Conservation (phyloP, 164 flowering plant species). For the Tetrastigma voinierianum region DNA sequence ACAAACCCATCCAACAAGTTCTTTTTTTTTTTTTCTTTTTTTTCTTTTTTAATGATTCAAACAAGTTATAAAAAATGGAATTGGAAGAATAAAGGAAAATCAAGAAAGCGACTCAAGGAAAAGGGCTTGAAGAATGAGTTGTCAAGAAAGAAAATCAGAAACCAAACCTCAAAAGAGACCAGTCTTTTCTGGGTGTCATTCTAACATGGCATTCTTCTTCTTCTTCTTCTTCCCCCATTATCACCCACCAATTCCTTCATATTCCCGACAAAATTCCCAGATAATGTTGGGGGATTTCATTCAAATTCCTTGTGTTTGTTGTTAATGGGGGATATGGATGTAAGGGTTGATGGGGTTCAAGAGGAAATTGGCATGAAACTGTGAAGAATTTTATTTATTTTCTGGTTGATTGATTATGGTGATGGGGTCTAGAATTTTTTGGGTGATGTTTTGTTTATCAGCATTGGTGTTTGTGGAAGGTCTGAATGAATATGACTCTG, state of each 20-base stretch:
- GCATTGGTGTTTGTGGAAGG: slow-evolving; percentile 2
- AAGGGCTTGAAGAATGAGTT: too few species aligned
- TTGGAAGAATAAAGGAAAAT: too few species aligned
- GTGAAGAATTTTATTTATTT: slow-evolving; percentile 14
- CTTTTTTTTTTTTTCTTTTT: too few species aligned
- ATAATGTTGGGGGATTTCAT: neutral
- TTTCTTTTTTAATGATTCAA: too few species aligned
- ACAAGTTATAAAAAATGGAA: too few species aligned
- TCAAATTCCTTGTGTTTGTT: neutral
- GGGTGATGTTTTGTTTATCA: slow-evolving; percentile 1
- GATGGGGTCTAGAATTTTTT: slow-evolving; percentile 19
- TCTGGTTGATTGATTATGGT: neutral
- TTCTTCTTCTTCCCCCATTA: too few species aligned
- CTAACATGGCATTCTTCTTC: neutral
- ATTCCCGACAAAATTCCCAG: neutral
- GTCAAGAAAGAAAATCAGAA: neutral
- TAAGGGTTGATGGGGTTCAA: neutral
- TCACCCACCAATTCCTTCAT: neutral
- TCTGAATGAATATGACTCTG: slow-evolving; percentile 1
- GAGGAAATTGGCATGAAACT: slow-evolving; percentile 14
- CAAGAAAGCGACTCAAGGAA: too few species aligned
- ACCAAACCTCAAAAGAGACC: neutral
- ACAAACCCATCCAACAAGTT: too few species aligned
- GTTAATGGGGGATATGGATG: too few species aligned
- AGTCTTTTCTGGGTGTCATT: slow-evolving; percentile 13